A percentile compares a stretch with the other conserved stretches of the same genome.
These are phyloP conservation scores for Diaporthe destruens DNA, from an alignment of 2,329 filamentous ascomycete genomes.

Conservation along the genomic window DNA sequence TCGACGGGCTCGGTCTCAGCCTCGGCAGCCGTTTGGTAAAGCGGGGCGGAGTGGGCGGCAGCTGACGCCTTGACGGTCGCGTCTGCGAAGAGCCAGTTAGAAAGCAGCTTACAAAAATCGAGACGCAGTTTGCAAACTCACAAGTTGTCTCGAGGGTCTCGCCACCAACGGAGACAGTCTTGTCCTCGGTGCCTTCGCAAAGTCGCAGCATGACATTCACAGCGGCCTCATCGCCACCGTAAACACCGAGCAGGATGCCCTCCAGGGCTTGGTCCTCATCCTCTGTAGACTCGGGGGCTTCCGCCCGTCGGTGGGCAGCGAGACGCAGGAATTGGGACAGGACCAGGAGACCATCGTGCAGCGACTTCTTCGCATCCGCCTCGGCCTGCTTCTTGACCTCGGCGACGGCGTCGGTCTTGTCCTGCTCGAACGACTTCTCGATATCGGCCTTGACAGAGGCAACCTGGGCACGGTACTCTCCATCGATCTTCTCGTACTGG, in stretches of 20 bases:
- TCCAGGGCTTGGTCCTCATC: constrained; percentile 87
- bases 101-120: background rate
- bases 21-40: constrained; percentile 49
- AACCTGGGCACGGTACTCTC: constrained; percentile 75
- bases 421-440: constrained; percentile 68
- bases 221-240: constrained; percentile 81
- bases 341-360: constrained; percentile 75
- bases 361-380: constrained; percentile 65
- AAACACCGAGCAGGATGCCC: constrained; percentile 82
- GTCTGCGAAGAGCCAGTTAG: constrained; percentile 54
- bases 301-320: constrained; percentile 79
- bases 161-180: constrained; percentile 73
- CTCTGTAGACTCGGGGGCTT: constrained; percentile 72
- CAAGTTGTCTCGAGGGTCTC: constrained; percentile 78
- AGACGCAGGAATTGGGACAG: constrained; percentile 85
- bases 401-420: constrained; percentile 65
- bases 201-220: constrained; percentile 83
- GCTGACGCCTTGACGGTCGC: constrained; percentile 69
- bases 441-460: constrained; percentile 70
- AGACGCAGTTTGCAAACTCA: constrained; percentile 57
- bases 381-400: constrained; percentile 68
- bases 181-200: constrained; percentile 78
- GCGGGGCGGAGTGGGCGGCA: constrained; percentile 64
- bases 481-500: constrained; percentile 81
- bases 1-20: constrained; percentile 49